Evolutionary conservation across 371 early-diverging fungal species (phyloP), one percentile per base, ranked within the genome.

Genomic region (Umbelopsis sp.): DNA sequence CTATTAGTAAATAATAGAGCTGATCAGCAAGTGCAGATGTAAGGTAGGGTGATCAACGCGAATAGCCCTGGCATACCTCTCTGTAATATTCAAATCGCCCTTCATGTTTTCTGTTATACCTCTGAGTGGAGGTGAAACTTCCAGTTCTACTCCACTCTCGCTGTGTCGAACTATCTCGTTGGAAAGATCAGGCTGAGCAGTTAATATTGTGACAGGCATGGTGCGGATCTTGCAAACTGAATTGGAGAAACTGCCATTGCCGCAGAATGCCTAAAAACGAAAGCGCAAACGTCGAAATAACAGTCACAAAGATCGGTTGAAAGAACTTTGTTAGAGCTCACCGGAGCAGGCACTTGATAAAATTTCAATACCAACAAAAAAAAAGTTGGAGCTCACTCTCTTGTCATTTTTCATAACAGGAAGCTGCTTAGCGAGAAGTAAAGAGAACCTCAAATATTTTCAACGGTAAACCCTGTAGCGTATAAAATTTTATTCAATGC

Each of bases 161-260:
- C 73, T 70, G 62, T 77, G 74, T 37, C 79, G 81, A 51, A 80
- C 72, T 12, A 69, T 70, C 32, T 75, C 71, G 50, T 72, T 69
- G 20, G 72, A 64, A 10, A 77, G 65, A 68, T 78, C 70, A 12
- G 81, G 81, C 46, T 75, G 72, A 63, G 75, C 66, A 22, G 69
- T 68, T 24, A 84, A 75, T 38, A 84, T 69, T 11, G 83, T 80
- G 9, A 83, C 74, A 16, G 83, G 79, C 83, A 83, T 83, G 37
- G 12, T 48, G 50, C n/a, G 66, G 48, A 25, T 32, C 22, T 29
- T 29, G 14, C 29, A 57, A 57, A 25, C 12, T 11, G 29, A 29
- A 37, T 11, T 35, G 11, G 52, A 22, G 20, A 51, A 51, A 51
- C 24, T 22, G 20, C 25, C 24, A 25, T 51, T 51, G 52, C 52